Conservation (phyloP, 202 grass and related monocot genomes). For the Bolboschoenoplectus hybrid region DNA sequence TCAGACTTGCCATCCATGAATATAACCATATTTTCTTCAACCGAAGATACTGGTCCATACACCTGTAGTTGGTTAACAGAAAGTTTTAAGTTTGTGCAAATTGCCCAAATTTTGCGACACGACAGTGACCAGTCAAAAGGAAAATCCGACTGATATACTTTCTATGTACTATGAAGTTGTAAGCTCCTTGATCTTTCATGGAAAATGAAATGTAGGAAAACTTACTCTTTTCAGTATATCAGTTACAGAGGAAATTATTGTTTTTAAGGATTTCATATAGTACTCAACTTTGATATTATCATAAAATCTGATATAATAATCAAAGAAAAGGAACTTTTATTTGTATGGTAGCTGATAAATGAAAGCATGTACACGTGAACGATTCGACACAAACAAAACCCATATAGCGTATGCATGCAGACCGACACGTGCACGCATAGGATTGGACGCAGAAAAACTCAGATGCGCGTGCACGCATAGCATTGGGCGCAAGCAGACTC, state of each 20-base stretch:
- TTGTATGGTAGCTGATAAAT: constrained; percentile 4
- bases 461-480: too few species aligned
- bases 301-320: neutral
- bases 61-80: constrained; percentile 31
- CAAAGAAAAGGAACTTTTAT: neutral
- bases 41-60: constrained; percentile 12
- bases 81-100: neutral
- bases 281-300: neutral
- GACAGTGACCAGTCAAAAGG: neutral
- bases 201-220: neutral
- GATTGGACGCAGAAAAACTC: neutral
- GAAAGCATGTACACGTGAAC: neutral
- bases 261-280: neutral
- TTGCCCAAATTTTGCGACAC: neutral
- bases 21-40: constrained; percentile 29
- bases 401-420: neutral
- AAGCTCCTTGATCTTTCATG: neutral
- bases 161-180: neutral
- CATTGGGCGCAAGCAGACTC: neutral
- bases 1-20: constrained; percentile 37
- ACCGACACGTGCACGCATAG: neutral
- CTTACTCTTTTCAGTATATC: neutral
- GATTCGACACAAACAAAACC: neutral
- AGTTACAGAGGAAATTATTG: neutral
- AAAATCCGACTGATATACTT: neutral